Conservation (phyloP, 2,329 filamentous ascomycete genomes). For the Pseudocercospora crystallina region DNA sequence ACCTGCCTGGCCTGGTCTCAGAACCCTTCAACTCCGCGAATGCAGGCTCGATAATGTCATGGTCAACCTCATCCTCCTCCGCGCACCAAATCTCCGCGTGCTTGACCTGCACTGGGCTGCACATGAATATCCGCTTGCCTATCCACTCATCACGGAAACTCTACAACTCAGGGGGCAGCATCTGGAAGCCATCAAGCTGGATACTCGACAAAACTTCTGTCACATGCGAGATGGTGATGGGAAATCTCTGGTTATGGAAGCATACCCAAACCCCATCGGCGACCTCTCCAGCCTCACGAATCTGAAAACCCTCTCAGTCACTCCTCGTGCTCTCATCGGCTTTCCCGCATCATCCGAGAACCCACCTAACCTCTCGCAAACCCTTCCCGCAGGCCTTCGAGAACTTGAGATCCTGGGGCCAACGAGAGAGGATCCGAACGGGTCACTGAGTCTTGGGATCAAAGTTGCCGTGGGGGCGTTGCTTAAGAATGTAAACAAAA, state of each 20-base stretch:
- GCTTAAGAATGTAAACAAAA: no score
- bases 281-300: not conserved
- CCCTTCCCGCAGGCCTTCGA: not conserved
- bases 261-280: slow-evolving; percentile 4
- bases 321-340: slow-evolving; percentile 9
- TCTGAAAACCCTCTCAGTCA: slow-evolving; percentile 1
- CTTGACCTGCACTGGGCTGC: slow-evolving; percentile 9
- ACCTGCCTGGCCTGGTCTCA: slow-evolving; percentile 9
- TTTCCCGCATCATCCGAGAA: not conserved
- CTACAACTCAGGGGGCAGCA: slow-evolving; percentile 4
- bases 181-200: slow-evolving; percentile 7
- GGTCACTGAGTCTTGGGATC: not conserved
- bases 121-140: slow-evolving; percentile 9
- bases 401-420: slow-evolving; percentile 3
- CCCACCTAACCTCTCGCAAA: not conserved
- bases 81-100: slow-evolving; percentile 9
- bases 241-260: slow-evolving; percentile 1
- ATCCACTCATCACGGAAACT: slow-evolving; percentile 4
- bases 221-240: not conserved
- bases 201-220: slow-evolving; percentile 10
- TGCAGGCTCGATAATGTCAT: slow-evolving; percentile 11
- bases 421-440: slow-evolving; percentile 4
- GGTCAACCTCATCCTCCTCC: slow-evolving; percentile 3
- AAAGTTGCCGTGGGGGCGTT: no score
- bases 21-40: slow-evolving; percentile 5